Base-by-base conservation (phyloP, 2,329 filamentous ascomycete genomes). In the Aciculosporium take region DNA sequence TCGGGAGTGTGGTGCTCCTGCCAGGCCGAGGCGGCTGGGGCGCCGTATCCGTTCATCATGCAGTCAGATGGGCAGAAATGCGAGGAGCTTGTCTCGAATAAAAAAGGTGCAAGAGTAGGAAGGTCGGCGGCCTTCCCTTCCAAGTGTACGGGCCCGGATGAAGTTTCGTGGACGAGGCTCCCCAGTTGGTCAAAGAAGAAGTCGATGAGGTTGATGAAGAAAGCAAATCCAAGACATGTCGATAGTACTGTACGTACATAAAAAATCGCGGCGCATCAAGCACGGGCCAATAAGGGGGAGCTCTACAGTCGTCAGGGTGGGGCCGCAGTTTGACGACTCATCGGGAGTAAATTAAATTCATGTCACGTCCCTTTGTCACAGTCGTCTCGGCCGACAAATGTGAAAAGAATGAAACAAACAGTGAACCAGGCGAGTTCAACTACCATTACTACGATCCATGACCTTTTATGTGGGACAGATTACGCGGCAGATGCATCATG, bases 1-100 rank as follows among this genome's bases (percentile, higher is more conserved):
- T 94, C 87, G 3, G 79, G 66, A 50, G 81, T 84, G 51, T 79
- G 81, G 51, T 84, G 80, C 60, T 91, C 84, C 60, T 84, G 79
- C 88, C 88, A 95, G 33, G 74, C 58, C 42, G 68, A 62, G 40
- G 71, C 67, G 28, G 48, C 42, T 47, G 69, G 65, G 56, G 71
- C 65, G 51, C 65, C 65, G 48, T 58, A 66, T 45, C 71, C 74
- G 58, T 75, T 81, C 76, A 83, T 83, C 46, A 41, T 46, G 49
- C 43, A 44, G 41, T 38, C 36, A 25, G 17, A 3, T 13, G 12
- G 31, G 18, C 9, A 24, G 3, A 18, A n/a, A 17, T 13, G 24
- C 7, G 20, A 18, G 21, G 8, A 29, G 12, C 12, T 24, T 25
- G 15, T 9, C 9, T 24, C n/a, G 32, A 5, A 27, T 18, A 6